Evolutionary conservation across 2,329 filamentous ascomycete species (phyloP).

Genomic region (Orbilia javanica): DNA sequence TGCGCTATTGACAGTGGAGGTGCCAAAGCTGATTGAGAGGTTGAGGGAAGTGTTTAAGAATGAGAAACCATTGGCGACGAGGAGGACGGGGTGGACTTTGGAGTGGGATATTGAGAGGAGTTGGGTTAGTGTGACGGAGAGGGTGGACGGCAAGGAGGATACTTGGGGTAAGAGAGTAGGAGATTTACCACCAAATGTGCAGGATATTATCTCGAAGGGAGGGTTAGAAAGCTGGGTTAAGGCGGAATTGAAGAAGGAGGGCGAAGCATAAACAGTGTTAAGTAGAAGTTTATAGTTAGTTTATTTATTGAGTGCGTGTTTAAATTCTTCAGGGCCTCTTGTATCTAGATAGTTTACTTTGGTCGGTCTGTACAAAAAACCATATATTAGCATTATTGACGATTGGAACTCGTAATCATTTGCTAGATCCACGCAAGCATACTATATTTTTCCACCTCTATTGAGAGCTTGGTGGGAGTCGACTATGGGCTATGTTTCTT

Average conservation of each 20-base stretch:
- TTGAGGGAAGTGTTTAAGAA: constrained; percentile 74
- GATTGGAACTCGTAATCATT: too few relatives aligned
- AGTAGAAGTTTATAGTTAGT: too few relatives aligned
- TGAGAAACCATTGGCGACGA: constrained; percentile 73
- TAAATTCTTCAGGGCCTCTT: background rate
- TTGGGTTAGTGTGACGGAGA: constrained; percentile 78
- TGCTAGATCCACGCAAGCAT: too few relatives aligned
- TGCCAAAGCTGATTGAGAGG: constrained; percentile 75
- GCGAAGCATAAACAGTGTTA: constrained; percentile 1
- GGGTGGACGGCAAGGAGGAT: constrained; percentile 66
- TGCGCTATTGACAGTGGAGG: constrained; percentile 78
- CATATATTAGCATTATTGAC: too few relatives aligned
- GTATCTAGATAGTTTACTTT: background rate
- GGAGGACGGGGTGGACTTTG: constrained; percentile 84
- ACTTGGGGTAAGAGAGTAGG: constrained; percentile 85
- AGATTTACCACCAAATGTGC: constrained; percentile 85
- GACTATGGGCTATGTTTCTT: background rate
- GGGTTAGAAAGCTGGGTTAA: constrained; percentile 88
- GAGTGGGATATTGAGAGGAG: constrained; percentile 82
- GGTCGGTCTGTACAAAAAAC: background rate
- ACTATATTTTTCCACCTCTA: too few relatives aligned
- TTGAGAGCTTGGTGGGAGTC: too few relatives aligned
- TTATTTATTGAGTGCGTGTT: too few relatives aligned
- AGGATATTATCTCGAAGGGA: constrained; percentile 83
- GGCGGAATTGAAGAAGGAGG: constrained; percentile 70